These are phyloP conservation scores for Striga asiatica DNA, from an alignment of 257 asterid genomes.

Conservation along the genomic window DNA sequence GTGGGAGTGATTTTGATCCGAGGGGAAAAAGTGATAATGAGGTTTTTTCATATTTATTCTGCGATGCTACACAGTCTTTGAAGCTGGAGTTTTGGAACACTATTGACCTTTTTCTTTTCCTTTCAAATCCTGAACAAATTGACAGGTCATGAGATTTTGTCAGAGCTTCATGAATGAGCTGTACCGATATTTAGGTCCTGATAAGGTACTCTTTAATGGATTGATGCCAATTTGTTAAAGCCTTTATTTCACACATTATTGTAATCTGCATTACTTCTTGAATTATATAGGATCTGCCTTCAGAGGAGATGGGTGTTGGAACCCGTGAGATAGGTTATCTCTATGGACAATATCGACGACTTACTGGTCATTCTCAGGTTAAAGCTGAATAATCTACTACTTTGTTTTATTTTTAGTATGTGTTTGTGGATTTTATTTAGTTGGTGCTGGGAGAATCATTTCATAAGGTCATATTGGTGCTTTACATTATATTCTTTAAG, in stretches of 20 bases:
- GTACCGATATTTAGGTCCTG: conserved; percentile 92
- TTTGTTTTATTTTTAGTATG: background rate
- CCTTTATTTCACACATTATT: conserved; percentile 8
- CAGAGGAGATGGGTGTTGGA: conserved; percentile 97
- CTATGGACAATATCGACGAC: conserved; percentile 90
- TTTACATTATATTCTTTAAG: background rate
- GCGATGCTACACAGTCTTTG: conserved; percentile 6
- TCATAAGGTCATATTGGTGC: background rate
- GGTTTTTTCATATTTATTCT: conserved; percentile 38
- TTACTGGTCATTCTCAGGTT: conserved; percentile 96
- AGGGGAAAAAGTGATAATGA: conserved; percentile 81
- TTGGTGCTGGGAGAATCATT: background rate
- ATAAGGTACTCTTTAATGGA: conserved; percentile 46
- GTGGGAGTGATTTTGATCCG: conserved; percentile 98
- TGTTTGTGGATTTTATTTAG: background rate
- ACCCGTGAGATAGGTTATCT: conserved; percentile 97
- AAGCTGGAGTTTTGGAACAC: conserved; percentile 13
- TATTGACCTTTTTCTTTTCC: conserved; percentile 15
- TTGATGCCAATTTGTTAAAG: conserved; percentile 9
- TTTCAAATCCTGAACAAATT: conserved; percentile 13
- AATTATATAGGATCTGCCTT: conserved; percentile 77
- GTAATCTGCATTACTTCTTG: conserved; percentile 16
- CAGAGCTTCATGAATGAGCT: conserved; percentile 97
- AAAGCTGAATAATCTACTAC: conserved; percentile 7
- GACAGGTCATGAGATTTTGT: conserved; percentile 87